Evolutionary conservation across 2,329 filamentous ascomycete species (phyloP).

Genomic region (Colletotrichum ledebouriae): DNA sequence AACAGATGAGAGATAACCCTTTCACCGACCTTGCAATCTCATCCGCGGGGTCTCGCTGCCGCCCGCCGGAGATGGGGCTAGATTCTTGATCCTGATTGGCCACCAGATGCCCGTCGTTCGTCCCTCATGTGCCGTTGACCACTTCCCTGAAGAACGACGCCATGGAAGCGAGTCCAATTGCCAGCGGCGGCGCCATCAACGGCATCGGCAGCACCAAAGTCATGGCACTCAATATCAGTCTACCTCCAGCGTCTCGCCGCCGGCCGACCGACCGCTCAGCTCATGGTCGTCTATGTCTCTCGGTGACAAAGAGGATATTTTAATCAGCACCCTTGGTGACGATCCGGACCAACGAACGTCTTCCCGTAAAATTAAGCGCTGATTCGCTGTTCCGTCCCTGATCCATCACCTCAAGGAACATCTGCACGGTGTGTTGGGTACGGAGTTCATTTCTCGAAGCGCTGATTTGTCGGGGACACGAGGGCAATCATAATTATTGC

Average conservation of each 20-base stretch:
- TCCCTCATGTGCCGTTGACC: slow-evolving; percentile 20
- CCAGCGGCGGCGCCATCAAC: slow-evolving; percentile 8
- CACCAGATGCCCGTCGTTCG: slow-evolving; percentile 17
- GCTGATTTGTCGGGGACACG: slow-evolving; percentile 29
- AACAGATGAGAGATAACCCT: slow-evolving; percentile 31
- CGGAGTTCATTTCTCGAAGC: background rate
- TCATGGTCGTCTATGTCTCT: slow-evolving; percentile 1
- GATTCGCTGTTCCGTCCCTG: slow-evolving; percentile 33
- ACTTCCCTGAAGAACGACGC: slow-evolving; percentile 3
- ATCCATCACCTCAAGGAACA: slow-evolving; percentile 28
- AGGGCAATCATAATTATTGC: slow-evolving; percentile 10
- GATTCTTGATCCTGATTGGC: slow-evolving; percentile 24
- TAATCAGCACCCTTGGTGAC: slow-evolving; percentile 28
- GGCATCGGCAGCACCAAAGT: background rate
- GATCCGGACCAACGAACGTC: slow-evolving; percentile 25
- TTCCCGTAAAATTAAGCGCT: slow-evolving; percentile 9
- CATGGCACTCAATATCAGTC: background rate
- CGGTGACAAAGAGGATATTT: slow-evolving; percentile 24
- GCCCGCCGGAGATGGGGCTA: slow-evolving; percentile 20
- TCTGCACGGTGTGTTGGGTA: slow-evolving; percentile 4
- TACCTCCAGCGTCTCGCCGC: slow-evolving; percentile 33
- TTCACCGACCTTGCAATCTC: slow-evolving; percentile 43
- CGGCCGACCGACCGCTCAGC: background rate
- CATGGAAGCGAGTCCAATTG: slow-evolving; percentile 6
- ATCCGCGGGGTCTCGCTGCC: slow-evolving; percentile 29